phyloP scores from a whole-genome alignment of 2,329 filamentous ascomycete genomes.

The Didymella lethalis region DNA sequence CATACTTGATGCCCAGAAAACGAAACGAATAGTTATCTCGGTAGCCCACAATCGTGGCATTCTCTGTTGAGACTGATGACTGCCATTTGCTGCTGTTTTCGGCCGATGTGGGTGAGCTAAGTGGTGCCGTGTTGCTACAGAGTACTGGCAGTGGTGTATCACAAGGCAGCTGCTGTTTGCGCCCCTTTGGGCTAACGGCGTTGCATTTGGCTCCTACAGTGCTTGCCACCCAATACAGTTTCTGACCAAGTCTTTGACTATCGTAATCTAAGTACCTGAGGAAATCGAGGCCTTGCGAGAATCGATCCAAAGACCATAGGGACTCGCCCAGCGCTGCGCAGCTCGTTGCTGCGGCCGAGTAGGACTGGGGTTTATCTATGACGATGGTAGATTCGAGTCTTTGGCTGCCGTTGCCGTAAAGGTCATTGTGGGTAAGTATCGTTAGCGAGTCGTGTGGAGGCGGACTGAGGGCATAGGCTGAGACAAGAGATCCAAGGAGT shows the following conservation, averaged over 20 bases:
- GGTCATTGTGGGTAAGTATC: conserved; percentile 41
- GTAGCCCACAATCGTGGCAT: conserved; percentile 45
- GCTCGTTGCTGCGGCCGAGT: conserved; percentile 21
- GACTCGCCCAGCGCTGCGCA: conserved; percentile 35
- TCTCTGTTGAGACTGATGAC: conserved; percentile 29
- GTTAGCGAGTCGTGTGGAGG: conserved; percentile 38
- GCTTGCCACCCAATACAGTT: conserved; percentile 32
- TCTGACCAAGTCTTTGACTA: conserved; percentile 21
- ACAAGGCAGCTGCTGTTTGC: conserved; percentile 27
- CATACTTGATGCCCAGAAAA: conserved; percentile 61
- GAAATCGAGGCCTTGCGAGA: conserved; percentile 23
- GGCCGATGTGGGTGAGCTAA: conserved; percentile 3
- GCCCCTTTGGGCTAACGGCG: conserved; percentile 33
- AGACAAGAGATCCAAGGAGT: conserved; percentile 20
- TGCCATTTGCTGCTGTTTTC: conserved; percentile 22
- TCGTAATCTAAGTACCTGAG: conserved; percentile 33
- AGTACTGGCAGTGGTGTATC: conserved; percentile 31
- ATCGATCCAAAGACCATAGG: conserved; percentile 29
- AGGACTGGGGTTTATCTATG: conserved; percentile 23
- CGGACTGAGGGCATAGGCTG: conserved; percentile 29
- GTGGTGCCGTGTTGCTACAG: conserved; percentile 36
- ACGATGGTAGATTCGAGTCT: conserved; percentile 32
- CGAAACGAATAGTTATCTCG: conserved; percentile 60
- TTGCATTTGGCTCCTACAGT: conserved; percentile 24
- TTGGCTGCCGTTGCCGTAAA: conserved; percentile 34